Evolutionary conservation across 2,329 filamentous ascomycete genomes (phyloP), one percentile per base, ranked within the genome.

Genomic region (Tolypocladium tropicale): DNA sequence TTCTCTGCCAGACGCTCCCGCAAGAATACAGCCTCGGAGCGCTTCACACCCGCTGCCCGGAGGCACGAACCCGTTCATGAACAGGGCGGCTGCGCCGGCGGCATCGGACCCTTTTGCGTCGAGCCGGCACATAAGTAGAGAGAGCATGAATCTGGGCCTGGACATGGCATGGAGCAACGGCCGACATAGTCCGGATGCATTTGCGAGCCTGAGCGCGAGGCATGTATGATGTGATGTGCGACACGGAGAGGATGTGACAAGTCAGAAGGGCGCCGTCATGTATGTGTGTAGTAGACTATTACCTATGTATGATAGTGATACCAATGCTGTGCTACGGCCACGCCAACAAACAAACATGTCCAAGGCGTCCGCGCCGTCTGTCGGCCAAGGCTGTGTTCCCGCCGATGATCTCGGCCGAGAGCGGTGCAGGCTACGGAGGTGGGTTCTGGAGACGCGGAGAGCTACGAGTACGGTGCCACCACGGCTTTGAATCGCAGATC

Each of bases 141-240:
- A 91, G 65, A 91, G 88, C 68, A 82, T 89, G 68, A 82, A 77
- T 55, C 78, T 84, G 61, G 80, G 87, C 43, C 76, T 83, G 68
- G 82, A 82, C 56, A 80, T 84, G 75, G 78, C 81, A 50, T 84
- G 81, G 81, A 77, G 77, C 63, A 86, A 85, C 63, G 88, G 88
- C 11, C 76, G 88, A 46, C 88, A 91, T 65, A 90, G 87, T 63
- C 88, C 88, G 4, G 88, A 92, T 70, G 88, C 88, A 16, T 92
- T 91, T 76, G 83, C 88, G 2, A 88, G 85, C 53, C 74, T 92
- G 60, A 90, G 86, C 64, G 83, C 86, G 54, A 75, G 80, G 61
- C 78, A 80, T 64, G 72, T 68, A 65, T 78, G 63, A 72, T 65
- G 56, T 68, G 60, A 71, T 58, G 57, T 61, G 41, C n/a, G 30